Conservation (phyloP, 2,329 filamentous ascomycete species). For the Neopestalotiopsis sp. region DNA sequence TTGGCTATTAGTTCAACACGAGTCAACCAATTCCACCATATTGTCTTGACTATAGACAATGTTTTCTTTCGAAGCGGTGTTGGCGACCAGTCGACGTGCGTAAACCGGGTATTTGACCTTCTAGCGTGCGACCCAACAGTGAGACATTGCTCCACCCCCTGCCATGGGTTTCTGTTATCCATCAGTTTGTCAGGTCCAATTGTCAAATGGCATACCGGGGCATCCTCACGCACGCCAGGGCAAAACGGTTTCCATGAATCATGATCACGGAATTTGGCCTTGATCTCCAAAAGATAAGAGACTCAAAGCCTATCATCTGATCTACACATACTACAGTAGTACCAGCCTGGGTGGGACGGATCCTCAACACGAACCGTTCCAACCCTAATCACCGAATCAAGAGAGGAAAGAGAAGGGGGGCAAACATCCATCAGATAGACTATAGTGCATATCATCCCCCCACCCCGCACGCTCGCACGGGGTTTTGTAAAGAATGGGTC, state of each 20-base stretch:
- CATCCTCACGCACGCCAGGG: neutral
- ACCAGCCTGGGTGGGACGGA: neutral
- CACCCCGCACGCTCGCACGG: neutral
- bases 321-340: neutral
- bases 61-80: neutral
- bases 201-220: neutral
- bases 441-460: neutral
- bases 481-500: neutral
- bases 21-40: neutral
- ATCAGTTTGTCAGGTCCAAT: neutral
- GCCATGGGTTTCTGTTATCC: neutral
- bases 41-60: neutral
- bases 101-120: neutral
- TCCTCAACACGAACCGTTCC: constrained; percentile 1
- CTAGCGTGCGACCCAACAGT: neutral
- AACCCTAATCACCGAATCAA: neutral
- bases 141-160: constrained; percentile 1
- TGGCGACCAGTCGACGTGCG: neutral
- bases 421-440: neutral
- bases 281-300: constrained; percentile 1
- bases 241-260: neutral
- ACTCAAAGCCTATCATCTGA: neutral
- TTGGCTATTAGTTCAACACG: neutral
- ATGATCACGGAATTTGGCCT: neutral
- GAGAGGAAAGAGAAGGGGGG: neutral